Percentiles rank a stretch among this genome's conserved stretches.
These are phyloP conservation scores for Prunella vulgaris DNA, from an alignment of 257 asterid genomes.

Conservation along the genomic window DNA sequence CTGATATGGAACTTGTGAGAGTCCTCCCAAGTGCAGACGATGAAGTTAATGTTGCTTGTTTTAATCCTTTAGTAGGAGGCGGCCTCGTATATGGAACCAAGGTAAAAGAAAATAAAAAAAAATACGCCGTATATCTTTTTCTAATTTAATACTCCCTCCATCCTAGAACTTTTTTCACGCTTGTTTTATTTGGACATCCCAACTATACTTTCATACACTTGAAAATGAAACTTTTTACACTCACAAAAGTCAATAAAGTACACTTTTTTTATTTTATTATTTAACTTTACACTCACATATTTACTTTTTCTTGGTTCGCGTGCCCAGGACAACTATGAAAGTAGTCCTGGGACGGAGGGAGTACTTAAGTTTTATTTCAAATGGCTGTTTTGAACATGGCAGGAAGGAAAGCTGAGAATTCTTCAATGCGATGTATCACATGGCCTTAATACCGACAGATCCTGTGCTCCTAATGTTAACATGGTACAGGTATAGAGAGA, in stretches of 20 bases:
- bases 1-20: conserved; percentile 95
- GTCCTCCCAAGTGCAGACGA: conserved; percentile 97
- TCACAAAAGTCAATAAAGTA: too few species aligned
- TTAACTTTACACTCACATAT: too few species aligned
- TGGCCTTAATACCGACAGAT: conserved; percentile 36
- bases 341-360: too few species aligned
- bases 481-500: conserved; percentile 66
- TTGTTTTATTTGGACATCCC: too few species aligned
- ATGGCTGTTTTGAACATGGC: conserved; percentile 19
- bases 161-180: too few species aligned
- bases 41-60: conserved; percentile 96
- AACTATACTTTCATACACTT: too few species aligned
- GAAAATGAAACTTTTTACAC: too few species aligned
- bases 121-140: background rate
- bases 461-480: conserved; percentile 47
- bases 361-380: background rate
- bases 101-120: conserved; percentile 36
- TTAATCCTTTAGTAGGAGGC: conserved; percentile 90
- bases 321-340: too few species aligned
- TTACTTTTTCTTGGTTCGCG: too few species aligned
- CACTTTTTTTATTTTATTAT: too few species aligned
- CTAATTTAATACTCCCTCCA: background rate
- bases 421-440: conserved; percentile 63
- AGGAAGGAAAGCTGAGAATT: conserved; percentile 98
- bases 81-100: conserved; percentile 98